Evolutionary conservation across 2,329 filamentous ascomycete species (phyloP).

Genomic region (Cladosporium sphaerospermum): DNA sequence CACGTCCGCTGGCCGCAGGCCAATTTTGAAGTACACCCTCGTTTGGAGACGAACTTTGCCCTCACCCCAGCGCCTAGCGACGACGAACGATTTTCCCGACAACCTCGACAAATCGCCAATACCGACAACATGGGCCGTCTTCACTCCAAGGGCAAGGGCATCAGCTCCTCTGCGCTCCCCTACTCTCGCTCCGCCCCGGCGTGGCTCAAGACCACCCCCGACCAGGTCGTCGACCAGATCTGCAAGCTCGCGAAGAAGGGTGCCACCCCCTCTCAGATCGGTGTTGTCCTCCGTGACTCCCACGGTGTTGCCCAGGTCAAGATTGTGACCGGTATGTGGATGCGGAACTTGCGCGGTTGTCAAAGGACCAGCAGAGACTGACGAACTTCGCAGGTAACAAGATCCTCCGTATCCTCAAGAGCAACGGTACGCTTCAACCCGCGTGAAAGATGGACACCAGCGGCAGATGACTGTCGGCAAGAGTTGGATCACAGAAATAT

Average conservation of each 20-base stretch:
- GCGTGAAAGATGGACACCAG: slow-evolving; percentile 31
- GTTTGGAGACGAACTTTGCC: slow-evolving; percentile 1
- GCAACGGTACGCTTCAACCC: slow-evolving; percentile 70
- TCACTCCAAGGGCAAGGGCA: slow-evolving; percentile 99
- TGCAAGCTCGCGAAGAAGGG: slow-evolving; percentile 99
- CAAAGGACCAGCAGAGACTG: slow-evolving; percentile 4
- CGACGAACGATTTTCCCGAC: slow-evolving; percentile 13
- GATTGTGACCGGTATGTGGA: slow-evolving; percentile 79
- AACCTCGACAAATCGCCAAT: slow-evolving; percentile 22
- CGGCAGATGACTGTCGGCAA: slow-evolving; percentile 24
- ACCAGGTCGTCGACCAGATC: slow-evolving; percentile 98
- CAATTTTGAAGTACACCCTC: slow-evolving; percentile 1
- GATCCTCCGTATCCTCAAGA: slow-evolving; percentile 98
- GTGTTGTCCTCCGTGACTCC: slow-evolving; percentile 95
- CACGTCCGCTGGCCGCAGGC: background rate
- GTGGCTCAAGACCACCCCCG: slow-evolving; percentile 98
- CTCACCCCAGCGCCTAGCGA: slow-evolving; percentile 8
- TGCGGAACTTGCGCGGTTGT: background rate
- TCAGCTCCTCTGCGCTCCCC: slow-evolving; percentile 88
- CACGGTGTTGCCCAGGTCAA: slow-evolving; percentile 98
- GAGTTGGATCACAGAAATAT: slow-evolving; percentile 20
- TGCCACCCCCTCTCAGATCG: slow-evolving; percentile 96
- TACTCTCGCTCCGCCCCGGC: slow-evolving; percentile 90
- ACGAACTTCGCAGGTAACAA: slow-evolving; percentile 70
- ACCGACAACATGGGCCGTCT: slow-evolving; percentile 80